Evolutionary conservation across 164 flowering plant genomes (phyloP), one percentile per base, ranked within the genome.

Genomic region (Cinnamomum micranthum): DNA sequence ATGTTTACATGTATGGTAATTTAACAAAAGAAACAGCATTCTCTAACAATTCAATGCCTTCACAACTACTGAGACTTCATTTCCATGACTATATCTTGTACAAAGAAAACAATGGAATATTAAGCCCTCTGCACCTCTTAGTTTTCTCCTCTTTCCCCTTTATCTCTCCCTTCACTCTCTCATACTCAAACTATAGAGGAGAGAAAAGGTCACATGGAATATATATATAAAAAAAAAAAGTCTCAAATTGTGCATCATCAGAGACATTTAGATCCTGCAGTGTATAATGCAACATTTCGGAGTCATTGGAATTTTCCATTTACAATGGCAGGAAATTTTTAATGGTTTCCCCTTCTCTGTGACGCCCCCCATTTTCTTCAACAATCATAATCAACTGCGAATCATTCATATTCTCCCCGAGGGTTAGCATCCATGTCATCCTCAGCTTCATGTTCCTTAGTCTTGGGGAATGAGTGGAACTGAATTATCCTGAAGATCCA

Each of bases 371-470:
- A 70, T 73, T 78, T 73, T 77, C 87, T 76, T 84, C 85, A 55
- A 76, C 35, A 74, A 75, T 71, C 86, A 84, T 77, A 62, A 72
- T 81, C 78, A 55, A 81, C 66, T 22, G 77, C n/a, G 78, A 74
- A 41, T 91, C 97, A 85, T 91, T 84, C 27, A 75, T 51, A 63
- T 81, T 85, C 72, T 78, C 81, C 77, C 76, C 75, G 55, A 82
- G 80, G 67, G 77, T 70, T 47, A 47, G 75, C 75, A 80, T 85
- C 90, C 71, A 80, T 78, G 47, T 88, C 90, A 69, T 84, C 87
- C 35, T 83, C 89, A 70, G 13, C 62, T 70, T 85, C 92, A 70
- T 85, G 82, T 71, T 85, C 92, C 71, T 83, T 92, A 71, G 47
- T 87, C 90, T 69, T 84, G 83, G 70, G 82, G 79, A 71, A 77